Evolutionary conservation across 2,329 filamentous ascomycete species (phyloP).

Genomic region (Botrytis galanthina): DNA sequence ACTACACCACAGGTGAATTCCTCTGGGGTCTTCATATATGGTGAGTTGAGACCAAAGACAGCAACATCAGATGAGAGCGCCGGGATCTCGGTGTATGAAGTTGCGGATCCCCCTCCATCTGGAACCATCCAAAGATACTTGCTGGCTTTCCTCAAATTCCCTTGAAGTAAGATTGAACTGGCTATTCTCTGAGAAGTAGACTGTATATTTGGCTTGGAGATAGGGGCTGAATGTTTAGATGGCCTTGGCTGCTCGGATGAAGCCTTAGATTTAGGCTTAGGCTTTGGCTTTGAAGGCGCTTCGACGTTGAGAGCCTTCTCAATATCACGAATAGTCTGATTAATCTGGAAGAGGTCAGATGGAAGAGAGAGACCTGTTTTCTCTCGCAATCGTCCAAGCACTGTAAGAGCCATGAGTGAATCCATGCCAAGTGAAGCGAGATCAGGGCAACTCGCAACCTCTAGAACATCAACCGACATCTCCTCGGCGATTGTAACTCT

Average conservation of each 20-base stretch:
- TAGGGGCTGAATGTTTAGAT: constrained; percentile 41
- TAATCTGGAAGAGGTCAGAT: constrained; percentile 59
- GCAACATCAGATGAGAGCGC: constrained; percentile 47
- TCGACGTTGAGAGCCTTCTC: constrained; percentile 60
- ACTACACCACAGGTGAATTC: constrained; percentile 65
- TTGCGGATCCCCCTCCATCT: constrained; percentile 47
- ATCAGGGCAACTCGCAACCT: constrained; percentile 54
- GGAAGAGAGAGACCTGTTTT: constrained; percentile 54
- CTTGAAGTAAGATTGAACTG: constrained; percentile 45
- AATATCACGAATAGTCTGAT: constrained; percentile 62
- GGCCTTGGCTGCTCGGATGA: constrained; percentile 5
- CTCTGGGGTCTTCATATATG: constrained; percentile 67
- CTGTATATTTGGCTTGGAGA: constrained; percentile 40
- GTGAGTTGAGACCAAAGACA: constrained; percentile 63
- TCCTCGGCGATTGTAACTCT: constrained; percentile 68
- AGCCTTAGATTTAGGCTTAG: constrained; percentile 33
- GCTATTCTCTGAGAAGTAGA: constrained; percentile 16
- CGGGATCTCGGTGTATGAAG: constrained; percentile 34
- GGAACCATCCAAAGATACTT: constrained; percentile 47
- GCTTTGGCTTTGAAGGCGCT: constrained; percentile 18
- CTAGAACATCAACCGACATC: constrained; percentile 68
- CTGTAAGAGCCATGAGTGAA: constrained; percentile 56
- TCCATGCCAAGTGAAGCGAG: constrained; percentile 58
- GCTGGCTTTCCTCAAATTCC: constrained; percentile 48
- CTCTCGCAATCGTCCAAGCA: constrained; percentile 54